A percentile compares a stretch with the other conserved stretches of the same genome.
These are phyloP conservation scores for Murraya paniculata DNA, from an alignment of 345 rosid species.

Conservation along the genomic window DNA sequence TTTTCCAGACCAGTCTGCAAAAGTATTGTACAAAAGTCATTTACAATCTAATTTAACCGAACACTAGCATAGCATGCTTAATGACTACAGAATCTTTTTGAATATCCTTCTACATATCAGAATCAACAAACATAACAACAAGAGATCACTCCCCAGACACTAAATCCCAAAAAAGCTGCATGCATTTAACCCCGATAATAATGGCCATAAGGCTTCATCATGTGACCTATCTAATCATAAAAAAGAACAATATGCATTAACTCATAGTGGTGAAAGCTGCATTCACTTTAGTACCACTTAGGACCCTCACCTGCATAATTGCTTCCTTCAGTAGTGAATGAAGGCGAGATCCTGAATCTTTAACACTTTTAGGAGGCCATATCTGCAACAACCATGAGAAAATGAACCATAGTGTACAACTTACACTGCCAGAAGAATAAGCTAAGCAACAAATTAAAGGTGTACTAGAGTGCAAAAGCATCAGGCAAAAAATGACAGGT, in stretches of 20 bases:
- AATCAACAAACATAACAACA: not conserved
- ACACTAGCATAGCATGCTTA: not conserved
- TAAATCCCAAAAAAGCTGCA: slow-evolving; percentile 8
- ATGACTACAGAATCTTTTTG: not conserved
- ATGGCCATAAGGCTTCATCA: not conserved
- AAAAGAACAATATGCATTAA: not conserved
- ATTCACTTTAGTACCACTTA: slow-evolving; percentile 15
- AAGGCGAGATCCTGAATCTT: slow-evolving; percentile 87
- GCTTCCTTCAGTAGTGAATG: slow-evolving; percentile 87
- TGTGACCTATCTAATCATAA: slow-evolving; percentile 1
- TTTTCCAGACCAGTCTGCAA: slow-evolving; percentile 85
- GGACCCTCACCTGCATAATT: slow-evolving; percentile 62
- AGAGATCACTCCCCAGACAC: slow-evolving; percentile 1
- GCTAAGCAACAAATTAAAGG: not conserved
- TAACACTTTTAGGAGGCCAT: slow-evolving; percentile 98
- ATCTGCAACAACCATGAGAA: slow-evolving; percentile 51
- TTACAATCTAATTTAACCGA: slow-evolving; percentile 3
- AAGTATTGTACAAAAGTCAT: slow-evolving; percentile 6
- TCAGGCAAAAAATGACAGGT: not conserved
- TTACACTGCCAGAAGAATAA: not conserved
- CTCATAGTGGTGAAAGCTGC: not conserved
- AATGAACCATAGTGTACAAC: not conserved
- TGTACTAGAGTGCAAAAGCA: not conserved
- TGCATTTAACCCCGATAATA: not conserved
- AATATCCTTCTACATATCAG: not conserved